Evolutionary conservation across 2,329 filamentous ascomycete genomes (phyloP).

Genomic region (Berkeleyomyces rouxiae): DNA sequence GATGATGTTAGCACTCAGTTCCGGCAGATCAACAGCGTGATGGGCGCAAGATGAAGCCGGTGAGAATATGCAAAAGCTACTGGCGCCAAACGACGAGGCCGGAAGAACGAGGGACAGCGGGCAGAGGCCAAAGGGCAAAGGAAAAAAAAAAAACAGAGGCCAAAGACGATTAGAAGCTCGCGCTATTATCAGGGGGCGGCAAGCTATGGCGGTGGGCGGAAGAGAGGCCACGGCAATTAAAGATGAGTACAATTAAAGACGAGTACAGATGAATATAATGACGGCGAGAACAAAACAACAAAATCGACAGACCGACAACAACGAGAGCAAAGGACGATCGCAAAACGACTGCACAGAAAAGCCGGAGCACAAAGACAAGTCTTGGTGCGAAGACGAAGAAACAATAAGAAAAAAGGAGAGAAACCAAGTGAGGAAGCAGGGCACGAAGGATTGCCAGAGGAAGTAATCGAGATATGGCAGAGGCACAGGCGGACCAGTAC

Average conservation of each 20-base stretch:
- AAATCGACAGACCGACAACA: background rate
- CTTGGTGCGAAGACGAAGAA: background rate
- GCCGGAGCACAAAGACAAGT: background rate
- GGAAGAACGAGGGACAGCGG: background rate
- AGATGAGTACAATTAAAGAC: background rate
- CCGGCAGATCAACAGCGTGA: background rate
- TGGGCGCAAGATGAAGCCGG: background rate
- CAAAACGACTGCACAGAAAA: background rate
- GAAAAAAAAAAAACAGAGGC: background rate
- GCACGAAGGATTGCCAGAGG: background rate
- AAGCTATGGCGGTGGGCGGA: background rate
- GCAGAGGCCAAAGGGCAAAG: background rate
- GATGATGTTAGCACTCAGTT: background rate
- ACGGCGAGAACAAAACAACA: background rate
- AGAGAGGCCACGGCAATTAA: background rate
- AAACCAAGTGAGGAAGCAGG: background rate
- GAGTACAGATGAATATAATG: background rate
- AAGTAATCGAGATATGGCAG: background rate
- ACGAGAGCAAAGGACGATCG: background rate
- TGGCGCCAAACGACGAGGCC: background rate
- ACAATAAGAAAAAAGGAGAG: background rate
- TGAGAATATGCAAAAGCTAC: background rate
- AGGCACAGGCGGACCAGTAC: too few species aligned
- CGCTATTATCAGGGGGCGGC: slow-evolving; percentile 1
- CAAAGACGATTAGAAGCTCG: slow-evolving; percentile 2